Base-by-base conservation (phyloP, 352 stramenopile genomes). In the Blastocystis hominis region DNA sequence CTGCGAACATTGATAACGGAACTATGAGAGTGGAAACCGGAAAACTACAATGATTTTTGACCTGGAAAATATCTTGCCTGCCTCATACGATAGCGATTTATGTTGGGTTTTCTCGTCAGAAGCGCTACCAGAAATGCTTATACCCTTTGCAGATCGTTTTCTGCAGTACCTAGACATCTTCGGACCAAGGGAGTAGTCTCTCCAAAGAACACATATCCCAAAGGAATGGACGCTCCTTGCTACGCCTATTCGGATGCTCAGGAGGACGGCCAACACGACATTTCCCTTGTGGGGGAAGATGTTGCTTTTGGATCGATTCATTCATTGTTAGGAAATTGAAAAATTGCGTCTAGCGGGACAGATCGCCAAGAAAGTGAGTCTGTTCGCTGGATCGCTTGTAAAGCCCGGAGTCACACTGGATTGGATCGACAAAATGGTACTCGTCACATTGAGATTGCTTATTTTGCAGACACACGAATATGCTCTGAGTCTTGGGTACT, bases 401-500 rank as follows among this genome's bases (percentile, higher is more conserved):
- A 89, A 93, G 24, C 90, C 92, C 2, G 95, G 96, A 10, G 89
- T 92, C 5, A 95, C 93, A 9, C 97, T 95, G 0, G 95, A 98
- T 64, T 92, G 96, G 54, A 97, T 98, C 88, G 95, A 98, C 89
- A 89, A 91, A 56, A 89, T 93, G 5, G 93, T 98, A 54, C 15
- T 2, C 5, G 17, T 30, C 46, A 7, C 34, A 34, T 59, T n/a
- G 50, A 59, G 40, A 40, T 53, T 36, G 38, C 24, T 30, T 38
- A 68, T 4, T 54, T 30, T 2, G 20, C 62, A 87, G 77, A 38
- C 62, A 40, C 95, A 98, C 89, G 91, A 95, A 9, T 93, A 94
- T 53, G 95, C 97, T 66, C 88, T 97, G 55, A 91, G 90, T 4
- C 89, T 90, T 46, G 91, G 91, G 20, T 95, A 93, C 53, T 95